Conservation (phyloP, 306 rosid genomes). For the Cicer judaicum region DNA sequence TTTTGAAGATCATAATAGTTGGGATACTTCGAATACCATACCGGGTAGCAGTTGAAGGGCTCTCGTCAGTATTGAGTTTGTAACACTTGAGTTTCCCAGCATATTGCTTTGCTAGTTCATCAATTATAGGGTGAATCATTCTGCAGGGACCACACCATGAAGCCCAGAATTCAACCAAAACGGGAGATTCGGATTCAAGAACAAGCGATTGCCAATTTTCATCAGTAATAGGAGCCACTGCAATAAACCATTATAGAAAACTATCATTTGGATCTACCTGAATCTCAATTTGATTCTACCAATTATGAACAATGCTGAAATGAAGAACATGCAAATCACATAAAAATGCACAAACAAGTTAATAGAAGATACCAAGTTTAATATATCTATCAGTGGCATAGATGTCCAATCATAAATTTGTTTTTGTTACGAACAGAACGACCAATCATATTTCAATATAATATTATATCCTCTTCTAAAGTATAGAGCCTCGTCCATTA, state of each 20-base stretch:
- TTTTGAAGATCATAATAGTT: slow-evolving; percentile 76
- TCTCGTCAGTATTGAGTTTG: slow-evolving; percentile 80
- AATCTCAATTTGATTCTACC: too few species aligned
- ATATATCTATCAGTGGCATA: too few species aligned
- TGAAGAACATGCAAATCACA: too few species aligned
- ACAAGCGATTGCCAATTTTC: slow-evolving; percentile 77
- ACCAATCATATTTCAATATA: too few species aligned
- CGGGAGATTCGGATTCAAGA: slow-evolving; percentile 59
- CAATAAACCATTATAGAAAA: slow-evolving; percentile 42
- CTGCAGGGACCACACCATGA: slow-evolving; percentile 99
- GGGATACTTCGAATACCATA: slow-evolving; percentile 92
- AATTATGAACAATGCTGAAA: too few species aligned
- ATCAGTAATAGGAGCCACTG: slow-evolving; percentile 67
- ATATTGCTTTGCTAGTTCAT: slow-evolving; percentile 71
- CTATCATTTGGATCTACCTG: too few species aligned
- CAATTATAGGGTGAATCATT: slow-evolving; percentile 84
- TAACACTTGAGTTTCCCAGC: slow-evolving; percentile 80
- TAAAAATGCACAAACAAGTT: too few species aligned
- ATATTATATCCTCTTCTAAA: too few species aligned
- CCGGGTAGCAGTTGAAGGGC: slow-evolving; percentile 65
- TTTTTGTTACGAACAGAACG: too few species aligned
- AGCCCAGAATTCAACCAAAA: slow-evolving; percentile 97
- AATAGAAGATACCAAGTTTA: too few species aligned
- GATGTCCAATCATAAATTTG: too few species aligned
- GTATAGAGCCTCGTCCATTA: too few species aligned